These are phyloP conservation scores for Globisporangium barbulae DNA, from an alignment of 352 stramenopile genomes.

Conservation along the genomic window DNA sequence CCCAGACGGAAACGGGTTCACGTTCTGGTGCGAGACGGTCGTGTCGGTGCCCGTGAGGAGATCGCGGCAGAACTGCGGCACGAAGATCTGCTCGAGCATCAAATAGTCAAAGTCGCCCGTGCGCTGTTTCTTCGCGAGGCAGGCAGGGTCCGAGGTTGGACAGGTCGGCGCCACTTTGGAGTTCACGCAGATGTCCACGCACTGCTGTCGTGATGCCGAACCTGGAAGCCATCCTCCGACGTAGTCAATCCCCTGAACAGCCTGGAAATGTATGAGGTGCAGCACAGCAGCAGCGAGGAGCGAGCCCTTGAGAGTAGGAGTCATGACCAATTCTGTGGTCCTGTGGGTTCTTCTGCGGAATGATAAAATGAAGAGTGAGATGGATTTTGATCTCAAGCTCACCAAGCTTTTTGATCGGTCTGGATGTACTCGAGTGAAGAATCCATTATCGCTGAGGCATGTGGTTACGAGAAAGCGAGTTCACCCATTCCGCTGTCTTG, in stretches of 20 bases:
- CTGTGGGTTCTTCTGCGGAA: neutral
- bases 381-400: neutral
- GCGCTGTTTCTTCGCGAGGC: conserved; percentile 56
- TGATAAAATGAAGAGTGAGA: neutral
- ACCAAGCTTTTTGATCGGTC: neutral
- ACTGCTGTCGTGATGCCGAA: conserved; percentile 36
- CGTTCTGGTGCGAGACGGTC: conserved; percentile 78
- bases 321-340: neutral
- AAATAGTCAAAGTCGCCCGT: conserved; percentile 76
- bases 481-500: neutral
- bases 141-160: conserved; percentile 45
- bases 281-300: neutral
- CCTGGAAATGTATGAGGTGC: neutral
- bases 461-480: neutral
- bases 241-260: conserved; percentile 39
- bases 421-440: neutral
- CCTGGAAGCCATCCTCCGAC: conserved; percentile 49
- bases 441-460: neutral
- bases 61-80: conserved; percentile 79
- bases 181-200: conserved; percentile 70
- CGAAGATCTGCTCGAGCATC: conserved; percentile 69
- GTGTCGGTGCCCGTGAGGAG: conserved; percentile 62
- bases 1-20: conserved; percentile 51
- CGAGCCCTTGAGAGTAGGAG: neutral
- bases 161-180: conserved; percentile 56